phyloP scores from a whole-genome alignment of 495 filamentous ascomycete genomes.

The Recurvomyces mirabilis region DNA sequence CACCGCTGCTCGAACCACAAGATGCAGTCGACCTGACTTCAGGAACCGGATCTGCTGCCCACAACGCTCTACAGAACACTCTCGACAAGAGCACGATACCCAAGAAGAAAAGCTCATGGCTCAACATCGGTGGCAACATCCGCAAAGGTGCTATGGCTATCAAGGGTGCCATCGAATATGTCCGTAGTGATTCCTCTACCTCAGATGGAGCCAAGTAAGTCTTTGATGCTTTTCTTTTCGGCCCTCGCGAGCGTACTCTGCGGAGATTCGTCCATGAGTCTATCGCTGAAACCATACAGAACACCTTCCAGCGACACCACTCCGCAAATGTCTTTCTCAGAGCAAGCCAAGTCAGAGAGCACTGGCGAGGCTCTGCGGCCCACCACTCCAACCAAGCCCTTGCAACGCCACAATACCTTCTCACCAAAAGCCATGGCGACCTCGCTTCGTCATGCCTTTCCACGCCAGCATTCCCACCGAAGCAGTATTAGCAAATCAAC shows the following conservation, averaged over 20 bases:
- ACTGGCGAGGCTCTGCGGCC: too few species aligned
- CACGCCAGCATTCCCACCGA: background rate
- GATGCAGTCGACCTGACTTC: background rate
- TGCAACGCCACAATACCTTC: too few species aligned
- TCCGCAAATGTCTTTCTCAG: too few species aligned
- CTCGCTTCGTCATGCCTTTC: background rate
- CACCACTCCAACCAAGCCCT: too few species aligned
- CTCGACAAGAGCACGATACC: background rate
- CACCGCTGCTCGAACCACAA: conserved; percentile 1
- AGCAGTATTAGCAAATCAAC: conserved; percentile 1
- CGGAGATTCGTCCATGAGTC: too few species aligned
- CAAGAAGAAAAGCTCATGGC: conserved; percentile 4
- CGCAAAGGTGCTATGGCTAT: background rate
- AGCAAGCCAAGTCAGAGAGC: too few species aligned
- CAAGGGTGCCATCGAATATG: conserved; percentile 2
- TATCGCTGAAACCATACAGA: too few species aligned
- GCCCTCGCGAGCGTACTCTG: too few species aligned
- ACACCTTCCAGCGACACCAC: too few species aligned
- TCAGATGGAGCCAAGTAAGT: background rate
- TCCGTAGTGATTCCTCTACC: background rate
- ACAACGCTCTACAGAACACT: background rate
- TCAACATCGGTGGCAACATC: background rate
- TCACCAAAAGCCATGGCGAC: background rate
- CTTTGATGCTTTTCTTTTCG: too few species aligned
- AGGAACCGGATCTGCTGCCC: background rate